Evolutionary conservation across 2,329 filamentous ascomycete genomes (phyloP).

Genomic region (Berkeleyomyces basicola): DNA sequence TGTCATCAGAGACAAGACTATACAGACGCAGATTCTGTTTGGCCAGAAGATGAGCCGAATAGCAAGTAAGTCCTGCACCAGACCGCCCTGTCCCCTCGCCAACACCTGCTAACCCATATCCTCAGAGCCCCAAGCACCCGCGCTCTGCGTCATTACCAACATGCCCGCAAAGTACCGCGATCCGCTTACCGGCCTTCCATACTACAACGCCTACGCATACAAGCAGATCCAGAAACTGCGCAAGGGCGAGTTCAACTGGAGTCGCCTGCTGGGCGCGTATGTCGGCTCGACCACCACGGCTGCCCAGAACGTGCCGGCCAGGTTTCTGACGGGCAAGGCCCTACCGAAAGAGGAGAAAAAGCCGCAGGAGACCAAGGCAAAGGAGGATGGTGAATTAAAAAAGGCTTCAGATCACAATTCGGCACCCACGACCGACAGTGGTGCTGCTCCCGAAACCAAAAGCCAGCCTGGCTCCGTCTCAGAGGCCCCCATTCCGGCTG

Average conservation of each 20-base stretch:
- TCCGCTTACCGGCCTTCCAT: constrained; percentile 67
- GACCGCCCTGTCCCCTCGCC: background rate
- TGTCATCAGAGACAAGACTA: constrained; percentile 36
- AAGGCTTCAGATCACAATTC: background rate
- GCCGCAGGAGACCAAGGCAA: background rate
- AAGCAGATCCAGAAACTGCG: constrained; percentile 61
- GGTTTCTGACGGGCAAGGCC: constrained; percentile 36
- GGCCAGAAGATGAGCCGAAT: constrained; percentile 41
- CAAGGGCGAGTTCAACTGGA: constrained; percentile 67
- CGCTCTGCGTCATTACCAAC: constrained; percentile 68
- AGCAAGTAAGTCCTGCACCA: constrained; percentile 27
- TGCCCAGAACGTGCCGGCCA: constrained; percentile 61
- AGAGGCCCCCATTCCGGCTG: background rate
- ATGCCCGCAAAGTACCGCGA: constrained; percentile 70
- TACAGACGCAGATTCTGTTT: constrained; percentile 43
- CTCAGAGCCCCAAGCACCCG: constrained; percentile 32
- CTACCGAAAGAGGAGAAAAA: background rate
- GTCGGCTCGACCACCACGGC: constrained; percentile 50
- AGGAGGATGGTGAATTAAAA: background rate
- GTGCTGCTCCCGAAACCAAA: background rate
- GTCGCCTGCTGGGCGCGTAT: constrained; percentile 64
- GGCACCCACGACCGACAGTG: background rate
- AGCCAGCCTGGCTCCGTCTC: background rate
- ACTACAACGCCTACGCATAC: constrained; percentile 64
- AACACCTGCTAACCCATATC: background rate